Percentiles rank a stretch among this genome's conserved stretches.
These are phyloP conservation scores for Zygotorulaspora danielsina DNA, from an alignment of 805 yeast genomes.

Conservation along the genomic window DNA sequence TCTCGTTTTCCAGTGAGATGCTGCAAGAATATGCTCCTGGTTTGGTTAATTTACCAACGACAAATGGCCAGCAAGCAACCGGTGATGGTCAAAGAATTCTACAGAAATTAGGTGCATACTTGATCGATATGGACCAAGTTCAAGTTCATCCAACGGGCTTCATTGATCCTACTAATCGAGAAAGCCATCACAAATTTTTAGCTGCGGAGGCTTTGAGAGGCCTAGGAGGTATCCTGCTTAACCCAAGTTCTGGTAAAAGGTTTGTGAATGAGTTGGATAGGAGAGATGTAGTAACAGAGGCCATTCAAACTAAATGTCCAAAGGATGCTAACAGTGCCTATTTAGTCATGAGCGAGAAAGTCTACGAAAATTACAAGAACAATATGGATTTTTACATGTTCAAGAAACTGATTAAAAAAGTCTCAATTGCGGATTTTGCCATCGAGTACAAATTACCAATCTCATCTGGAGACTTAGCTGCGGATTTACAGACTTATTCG, in stretches of 20 bases:
- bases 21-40: conserved; percentile 46
- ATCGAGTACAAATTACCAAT: conserved; percentile 24
- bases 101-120: conserved; percentile 43
- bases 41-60: conserved; percentile 45
- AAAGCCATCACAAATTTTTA: conserved; percentile 46
- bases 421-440: conserved; percentile 33
- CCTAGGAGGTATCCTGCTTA: conserved; percentile 51
- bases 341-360: conserved; percentile 41
- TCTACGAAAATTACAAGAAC: conserved; percentile 42
- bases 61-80: conserved; percentile 52
- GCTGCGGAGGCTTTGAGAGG: conserved; percentile 62
- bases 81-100: conserved; percentile 58
- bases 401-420: conserved; percentile 35
- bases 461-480: conserved; percentile 22
- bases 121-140: conserved; percentile 54
- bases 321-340: conserved; percentile 33
- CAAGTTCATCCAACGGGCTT: conserved; percentile 65
- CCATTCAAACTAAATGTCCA: conserved; percentile 36
- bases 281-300: conserved; percentile 49
- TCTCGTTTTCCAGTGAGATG: conserved; percentile 39
- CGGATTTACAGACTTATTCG: conserved; percentile 25
- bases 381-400: conserved; percentile 51
- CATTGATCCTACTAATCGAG: conserved; percentile 41
- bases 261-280: conserved; percentile 53
- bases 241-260: conserved; percentile 43